Conservation (phyloP, 805 yeast genomes). For the Candida sithepensis region DNA sequence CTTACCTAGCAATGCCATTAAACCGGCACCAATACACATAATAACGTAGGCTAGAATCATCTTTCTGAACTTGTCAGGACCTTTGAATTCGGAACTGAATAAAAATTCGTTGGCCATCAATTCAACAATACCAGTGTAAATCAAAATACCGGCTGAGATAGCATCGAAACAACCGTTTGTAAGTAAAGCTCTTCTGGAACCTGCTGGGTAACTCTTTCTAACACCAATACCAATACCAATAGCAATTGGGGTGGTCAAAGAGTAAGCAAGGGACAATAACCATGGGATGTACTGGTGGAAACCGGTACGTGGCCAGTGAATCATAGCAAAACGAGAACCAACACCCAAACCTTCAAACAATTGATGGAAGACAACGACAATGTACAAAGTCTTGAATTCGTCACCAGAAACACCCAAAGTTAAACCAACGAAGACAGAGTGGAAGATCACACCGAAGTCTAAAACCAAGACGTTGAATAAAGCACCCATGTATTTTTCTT, state of each 20-base stretch:
- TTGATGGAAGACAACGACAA: constrained; percentile 67
- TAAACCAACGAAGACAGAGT: constrained; percentile 75
- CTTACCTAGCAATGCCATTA: constrained; percentile 74
- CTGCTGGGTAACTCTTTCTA: constrained; percentile 56
- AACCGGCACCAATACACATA: constrained; percentile 64
- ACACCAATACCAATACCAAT: constrained; percentile 79
- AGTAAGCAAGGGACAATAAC: constrained; percentile 47
- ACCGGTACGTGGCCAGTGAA: constrained; percentile 42
- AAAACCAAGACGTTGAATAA: constrained; percentile 50
- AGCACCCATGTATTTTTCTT: constrained; percentile 52
- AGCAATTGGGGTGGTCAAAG: constrained; percentile 68
- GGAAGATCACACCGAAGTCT: constrained; percentile 78
- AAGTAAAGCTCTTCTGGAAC: constrained; percentile 54
- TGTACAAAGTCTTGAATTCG: constrained; percentile 63
- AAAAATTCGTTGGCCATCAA: constrained; percentile 75
- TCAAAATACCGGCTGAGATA: constrained; percentile 71
- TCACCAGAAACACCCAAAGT: constrained; percentile 73
- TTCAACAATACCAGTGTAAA: constrained; percentile 76
- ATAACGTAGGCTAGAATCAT: constrained; percentile 49
- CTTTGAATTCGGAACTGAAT: constrained; percentile 59
- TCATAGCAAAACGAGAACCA: constrained; percentile 68
- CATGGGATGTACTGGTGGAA: constrained; percentile 45
- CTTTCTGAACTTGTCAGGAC: constrained; percentile 48
- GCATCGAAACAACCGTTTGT: constrained; percentile 74
- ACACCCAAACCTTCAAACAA: constrained; percentile 80